Evolutionary conservation across 352 stramenopile species (phyloP).

Genomic region (Pythium diclinum): DNA sequence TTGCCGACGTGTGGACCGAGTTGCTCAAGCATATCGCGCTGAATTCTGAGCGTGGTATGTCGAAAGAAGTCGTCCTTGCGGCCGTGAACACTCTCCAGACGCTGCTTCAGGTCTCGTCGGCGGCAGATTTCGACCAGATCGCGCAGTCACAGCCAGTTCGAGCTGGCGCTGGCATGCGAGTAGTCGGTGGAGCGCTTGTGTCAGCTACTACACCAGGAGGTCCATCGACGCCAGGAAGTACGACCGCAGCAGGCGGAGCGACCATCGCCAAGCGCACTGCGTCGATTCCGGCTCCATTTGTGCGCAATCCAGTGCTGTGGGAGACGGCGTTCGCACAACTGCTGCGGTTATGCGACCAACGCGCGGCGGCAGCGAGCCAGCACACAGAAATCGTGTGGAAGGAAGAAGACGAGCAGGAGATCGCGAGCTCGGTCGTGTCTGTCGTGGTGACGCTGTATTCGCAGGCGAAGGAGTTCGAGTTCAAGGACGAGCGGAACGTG

Average conservation of each 20-base stretch:
- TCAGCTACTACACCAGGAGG: slow-evolving; percentile 28
- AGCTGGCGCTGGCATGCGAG: slow-evolving; percentile 85
- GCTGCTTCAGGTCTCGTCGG: slow-evolving; percentile 76
- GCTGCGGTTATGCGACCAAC: slow-evolving; percentile 49
- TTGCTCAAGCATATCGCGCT: slow-evolving; percentile 59
- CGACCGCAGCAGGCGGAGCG: slow-evolving; percentile 6
- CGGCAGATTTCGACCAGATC: slow-evolving; percentile 69
- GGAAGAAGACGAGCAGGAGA: slow-evolving; percentile 81
- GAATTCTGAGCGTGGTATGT: slow-evolving; percentile 47
- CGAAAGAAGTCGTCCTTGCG: slow-evolving; percentile 78
- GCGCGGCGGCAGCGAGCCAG: slow-evolving; percentile 11
- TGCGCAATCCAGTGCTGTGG: slow-evolving; percentile 62
- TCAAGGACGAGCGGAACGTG: slow-evolving; percentile 64
- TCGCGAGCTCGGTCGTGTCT: slow-evolving; percentile 68
- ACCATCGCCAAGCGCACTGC: slow-evolving; percentile 15
- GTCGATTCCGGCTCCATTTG: slow-evolving; percentile 23
- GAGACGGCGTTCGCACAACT: slow-evolving; percentile 63
- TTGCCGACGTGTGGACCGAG: slow-evolving; percentile 57
- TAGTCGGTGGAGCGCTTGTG: slow-evolving; percentile 84
- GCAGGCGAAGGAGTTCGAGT: slow-evolving; percentile 73
- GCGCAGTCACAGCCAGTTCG: slow-evolving; percentile 70
- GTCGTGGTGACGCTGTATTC: slow-evolving; percentile 76
- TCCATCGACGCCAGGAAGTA: slow-evolving; percentile 20
- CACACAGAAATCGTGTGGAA: slow-evolving; percentile 27
- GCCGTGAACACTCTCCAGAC: slow-evolving; percentile 76